These are phyloP conservation scores for Lasiodiplodia gonubiensis DNA, from an alignment of 2,329 filamentous ascomycete genomes.

Conservation along the genomic window DNA sequence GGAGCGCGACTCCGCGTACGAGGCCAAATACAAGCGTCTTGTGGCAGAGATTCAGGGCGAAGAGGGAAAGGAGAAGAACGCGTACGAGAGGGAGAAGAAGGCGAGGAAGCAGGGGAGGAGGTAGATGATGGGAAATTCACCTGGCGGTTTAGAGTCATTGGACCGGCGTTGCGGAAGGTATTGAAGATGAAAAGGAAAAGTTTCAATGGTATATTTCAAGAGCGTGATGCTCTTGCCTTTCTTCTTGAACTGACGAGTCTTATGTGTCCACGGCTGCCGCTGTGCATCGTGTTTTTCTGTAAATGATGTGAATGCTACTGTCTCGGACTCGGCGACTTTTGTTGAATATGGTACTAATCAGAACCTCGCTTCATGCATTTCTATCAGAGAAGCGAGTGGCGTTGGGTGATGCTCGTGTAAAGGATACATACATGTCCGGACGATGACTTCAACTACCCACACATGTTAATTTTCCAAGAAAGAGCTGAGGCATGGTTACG, in stretches of 20 bases:
- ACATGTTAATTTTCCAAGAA: too few species aligned
- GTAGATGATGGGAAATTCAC: neutral
- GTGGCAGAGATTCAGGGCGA: slow-evolving; percentile 95
- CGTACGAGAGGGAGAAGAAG: slow-evolving; percentile 88
- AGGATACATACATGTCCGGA: too few species aligned
- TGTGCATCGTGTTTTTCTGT: neutral
- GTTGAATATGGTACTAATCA: neutral
- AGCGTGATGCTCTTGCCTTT: slow-evolving; percentile 1
- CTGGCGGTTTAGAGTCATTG: neutral
- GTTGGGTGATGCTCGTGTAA: too few species aligned
- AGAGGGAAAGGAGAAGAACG: slow-evolving; percentile 84
- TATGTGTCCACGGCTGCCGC: neutral
- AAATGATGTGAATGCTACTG: neutral
- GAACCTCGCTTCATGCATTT: too few species aligned
- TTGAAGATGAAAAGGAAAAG: neutral
- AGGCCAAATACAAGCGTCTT: slow-evolving; percentile 91
- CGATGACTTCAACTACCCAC: too few species aligned
- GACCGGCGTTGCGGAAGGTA: neutral
- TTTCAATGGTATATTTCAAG: neutral
- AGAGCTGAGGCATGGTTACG: too few species aligned
- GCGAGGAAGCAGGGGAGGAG: slow-evolving; percentile 64
- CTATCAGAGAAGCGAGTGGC: too few species aligned
- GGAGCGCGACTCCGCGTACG: slow-evolving; percentile 89
- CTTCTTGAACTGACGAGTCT: neutral
- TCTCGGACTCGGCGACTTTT: neutral